Conservation (phyloP, 768 basidiomycete genomes). For the Termitomyces sp. region DNA sequence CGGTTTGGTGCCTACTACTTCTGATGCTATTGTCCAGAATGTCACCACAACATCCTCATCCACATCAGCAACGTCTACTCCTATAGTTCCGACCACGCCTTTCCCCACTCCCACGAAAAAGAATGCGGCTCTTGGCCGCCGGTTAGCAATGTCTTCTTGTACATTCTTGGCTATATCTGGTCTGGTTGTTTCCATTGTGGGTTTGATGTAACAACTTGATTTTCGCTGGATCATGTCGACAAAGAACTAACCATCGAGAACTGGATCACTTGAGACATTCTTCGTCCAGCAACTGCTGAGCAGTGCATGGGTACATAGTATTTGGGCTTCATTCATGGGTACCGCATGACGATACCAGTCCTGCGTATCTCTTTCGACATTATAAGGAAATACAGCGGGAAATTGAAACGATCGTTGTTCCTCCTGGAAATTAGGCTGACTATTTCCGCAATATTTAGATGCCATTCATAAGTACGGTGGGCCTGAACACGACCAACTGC, state of each 20-base stretch:
- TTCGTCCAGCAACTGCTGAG: not conserved
- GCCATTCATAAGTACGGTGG: not conserved
- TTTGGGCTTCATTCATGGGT: no score
- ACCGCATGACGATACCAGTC: no score
- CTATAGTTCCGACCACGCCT: constrained; percentile 4
- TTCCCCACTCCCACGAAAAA: constrained; percentile 1
- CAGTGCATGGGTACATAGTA: not conserved
- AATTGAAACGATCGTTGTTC: not conserved
- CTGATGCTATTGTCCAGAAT: not conserved
- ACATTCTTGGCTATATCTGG: constrained; percentile 7
- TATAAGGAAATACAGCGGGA: not conserved
- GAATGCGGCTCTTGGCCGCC: constrained; percentile 10
- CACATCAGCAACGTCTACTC: not conserved
- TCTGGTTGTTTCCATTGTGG: constrained; percentile 5
- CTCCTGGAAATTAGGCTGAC: not conserved
- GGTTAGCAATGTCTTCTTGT: constrained; percentile 1
- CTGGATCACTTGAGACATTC: not conserved
- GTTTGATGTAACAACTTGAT: not conserved
- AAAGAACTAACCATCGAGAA: no score
- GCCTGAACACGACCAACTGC: not conserved
- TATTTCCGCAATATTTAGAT: not conserved
- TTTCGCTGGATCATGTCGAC: no score
- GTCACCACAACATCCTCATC: not conserved
- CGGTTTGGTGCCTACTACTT: constrained; percentile 12
- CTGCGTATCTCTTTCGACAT: not conserved